Base-by-base conservation (phyloP, 164 flowering plant genomes). In the Piper longum region DNA sequence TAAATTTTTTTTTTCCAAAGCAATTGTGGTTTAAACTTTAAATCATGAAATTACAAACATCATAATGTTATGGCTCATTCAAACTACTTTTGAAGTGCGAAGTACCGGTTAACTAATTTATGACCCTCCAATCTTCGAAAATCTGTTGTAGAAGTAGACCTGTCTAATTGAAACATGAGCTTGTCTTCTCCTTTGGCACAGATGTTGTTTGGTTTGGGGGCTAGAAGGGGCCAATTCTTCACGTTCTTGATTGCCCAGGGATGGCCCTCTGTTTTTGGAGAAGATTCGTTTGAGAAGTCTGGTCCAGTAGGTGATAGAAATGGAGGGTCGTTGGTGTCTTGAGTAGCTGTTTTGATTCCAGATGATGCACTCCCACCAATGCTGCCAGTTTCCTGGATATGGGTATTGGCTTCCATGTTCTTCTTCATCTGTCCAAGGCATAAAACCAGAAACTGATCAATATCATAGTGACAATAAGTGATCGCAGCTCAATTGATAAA, bases 231-330 rank as follows among this genome's bases (percentile, higher is more conserved):
- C 19, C 66, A 64, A 63, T 83, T 81, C 77, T 79, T 72, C 43
- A 83, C 78, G 74, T 87, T 85, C 70, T 73, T 82, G 43, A 63
- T 48, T 17, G 79, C 89, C 70, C 73, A 78, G 7, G 82, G 95
- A 70, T 85, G 86, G 39, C 67, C 79, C 17, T 80, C 86, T n/a
- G 85, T 82, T 60, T 56, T 72, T 8, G 77, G 59, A 13, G 79
- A 62, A 18, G 78, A 60, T 48, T 64, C 63, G 63, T 70, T 65
- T 1, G 16, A 62, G 12, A 57, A 57, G 40, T 54, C 67, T 43
- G 82, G 64, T 11, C 44, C 62, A 54, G 64, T 44, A 1, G 78
- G 82, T 17, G 77, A 79, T 16, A 78, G 75, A 13, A 76, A 67
- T 8, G 66, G 63, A 16, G 71, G 77, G 16, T 72, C 54, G 63